These are phyloP conservation scores for Talaromyces sp. DNA, from an alignment of 2,329 filamentous ascomycete genomes.

Conservation along the genomic window DNA sequence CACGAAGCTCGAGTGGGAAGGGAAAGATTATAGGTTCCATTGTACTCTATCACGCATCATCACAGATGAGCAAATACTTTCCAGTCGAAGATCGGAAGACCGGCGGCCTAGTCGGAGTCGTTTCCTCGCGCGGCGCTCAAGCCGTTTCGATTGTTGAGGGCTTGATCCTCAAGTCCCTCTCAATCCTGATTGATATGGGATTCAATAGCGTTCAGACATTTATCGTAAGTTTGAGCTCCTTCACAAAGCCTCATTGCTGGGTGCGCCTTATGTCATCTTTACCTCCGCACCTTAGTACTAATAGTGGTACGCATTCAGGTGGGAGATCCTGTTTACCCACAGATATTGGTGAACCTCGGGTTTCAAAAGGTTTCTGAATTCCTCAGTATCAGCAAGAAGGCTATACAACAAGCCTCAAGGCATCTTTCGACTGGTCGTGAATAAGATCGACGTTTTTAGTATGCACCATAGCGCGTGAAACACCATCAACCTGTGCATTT, in stretches of 20 bases:
- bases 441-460: background rate
- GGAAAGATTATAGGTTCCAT: constrained; percentile 14
- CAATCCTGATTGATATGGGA: constrained; percentile 14
- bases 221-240: background rate
- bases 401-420: background rate
- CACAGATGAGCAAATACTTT: constrained; percentile 16
- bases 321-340: constrained; percentile 14
- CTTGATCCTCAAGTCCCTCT: constrained; percentile 7
- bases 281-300: background rate
- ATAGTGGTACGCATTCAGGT: background rate
- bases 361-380: constrained; percentile 16
- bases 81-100: constrained; percentile 12
- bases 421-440: background rate
- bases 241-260: background rate
- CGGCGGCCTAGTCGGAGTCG: constrained; percentile 9
- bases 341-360: constrained; percentile 12
- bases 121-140: constrained; percentile 3
- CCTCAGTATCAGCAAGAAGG: constrained; percentile 15
- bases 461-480: background rate
- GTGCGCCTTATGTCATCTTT: background rate
- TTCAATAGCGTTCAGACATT: constrained; percentile 16
- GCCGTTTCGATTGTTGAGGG: constrained; percentile 9
- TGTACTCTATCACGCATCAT: constrained; percentile 14
- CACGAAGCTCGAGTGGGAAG: background rate
- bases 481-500: background rate